A percentile compares a stretch with the other conserved stretches of the same genome.
Evolutionary conservation across 1,284 basidiomycete species (phyloP).

Genomic region (Apiotrichum sp.): DNA sequence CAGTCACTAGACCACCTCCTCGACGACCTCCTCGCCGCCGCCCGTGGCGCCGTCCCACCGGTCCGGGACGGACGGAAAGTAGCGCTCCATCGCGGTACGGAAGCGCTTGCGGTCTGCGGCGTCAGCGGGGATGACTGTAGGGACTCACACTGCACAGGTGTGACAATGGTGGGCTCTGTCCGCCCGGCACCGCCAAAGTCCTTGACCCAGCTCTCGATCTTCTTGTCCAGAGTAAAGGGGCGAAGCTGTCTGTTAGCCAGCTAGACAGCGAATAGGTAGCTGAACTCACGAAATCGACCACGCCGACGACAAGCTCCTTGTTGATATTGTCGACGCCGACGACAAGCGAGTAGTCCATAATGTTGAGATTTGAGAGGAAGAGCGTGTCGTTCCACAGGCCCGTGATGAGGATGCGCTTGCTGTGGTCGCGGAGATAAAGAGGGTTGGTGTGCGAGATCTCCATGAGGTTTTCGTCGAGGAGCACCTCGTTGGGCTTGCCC

Average conservation of each 20-base stretch:
- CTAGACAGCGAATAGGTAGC: too few species aligned
- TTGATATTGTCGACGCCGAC: constrained; percentile 81
- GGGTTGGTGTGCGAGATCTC: constrained; percentile 54
- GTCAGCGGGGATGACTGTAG: not conserved
- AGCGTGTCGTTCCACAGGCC: constrained; percentile 84
- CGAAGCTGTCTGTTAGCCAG: constrained; percentile 5
- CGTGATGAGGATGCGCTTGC: constrained; percentile 83
- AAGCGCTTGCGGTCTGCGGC: constrained; percentile 63
- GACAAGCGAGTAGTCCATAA: constrained; percentile 99
- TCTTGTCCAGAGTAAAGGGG: constrained; percentile 69
- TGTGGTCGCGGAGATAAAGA: constrained; percentile 90
- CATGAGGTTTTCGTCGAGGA: constrained; percentile 52
- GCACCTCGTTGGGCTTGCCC: constrained; percentile 83
- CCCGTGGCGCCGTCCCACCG: constrained; percentile 25
- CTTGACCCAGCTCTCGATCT: constrained; percentile 95
- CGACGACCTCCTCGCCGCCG: constrained; percentile 3
- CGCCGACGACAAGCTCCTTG: constrained; percentile 87
- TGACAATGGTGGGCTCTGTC: constrained; percentile 88
- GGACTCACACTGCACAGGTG: constrained; percentile 50
- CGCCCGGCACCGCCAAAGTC: constrained; percentile 73
- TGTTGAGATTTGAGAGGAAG: constrained; percentile 90
- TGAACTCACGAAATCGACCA: constrained; percentile 58
- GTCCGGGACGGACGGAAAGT: constrained; percentile 56
- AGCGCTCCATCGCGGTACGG: constrained; percentile 83
- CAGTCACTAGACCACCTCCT: constrained; percentile 2